phyloP scores from a whole-genome alignment of 345 rosid genomes.

The Camelina neglecta region DNA sequence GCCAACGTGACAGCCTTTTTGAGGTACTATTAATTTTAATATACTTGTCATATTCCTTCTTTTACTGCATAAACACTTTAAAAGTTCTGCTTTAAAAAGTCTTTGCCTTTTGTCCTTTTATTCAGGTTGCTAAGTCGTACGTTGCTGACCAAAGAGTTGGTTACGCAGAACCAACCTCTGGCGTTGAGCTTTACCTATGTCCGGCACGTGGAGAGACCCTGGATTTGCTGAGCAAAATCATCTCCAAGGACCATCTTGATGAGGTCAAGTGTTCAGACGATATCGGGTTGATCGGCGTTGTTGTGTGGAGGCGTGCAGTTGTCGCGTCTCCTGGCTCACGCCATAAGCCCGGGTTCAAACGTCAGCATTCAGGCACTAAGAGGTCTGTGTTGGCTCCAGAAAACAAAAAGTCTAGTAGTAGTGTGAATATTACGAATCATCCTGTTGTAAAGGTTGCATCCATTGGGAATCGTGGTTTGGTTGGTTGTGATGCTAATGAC shows the following conservation, averaged over 20 bases:
- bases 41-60: neutral
- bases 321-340: conserved; percentile 58
- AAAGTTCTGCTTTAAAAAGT: conserved; percentile 19
- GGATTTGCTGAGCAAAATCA: conserved; percentile 70
- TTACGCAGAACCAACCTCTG: conserved; percentile 76
- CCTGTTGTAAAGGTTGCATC: conserved; percentile 32
- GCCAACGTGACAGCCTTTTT: conserved; percentile 56
- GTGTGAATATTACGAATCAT: conserved; percentile 17
- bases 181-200: conserved; percentile 88
- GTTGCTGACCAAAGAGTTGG: conserved; percentile 82
- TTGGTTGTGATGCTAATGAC: conserved; percentile 30
- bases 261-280: conserved; percentile 59
- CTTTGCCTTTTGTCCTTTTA: conserved; percentile 9
- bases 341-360: conserved; percentile 47
- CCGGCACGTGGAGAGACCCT: conserved; percentile 62
- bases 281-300: conserved; percentile 81
- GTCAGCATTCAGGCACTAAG: conserved; percentile 43
- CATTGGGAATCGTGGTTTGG: conserved; percentile 17
- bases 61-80: conserved; percentile 6
- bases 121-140: conserved; percentile 76
- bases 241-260: conserved; percentile 68
- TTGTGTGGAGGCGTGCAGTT: conserved; percentile 84
- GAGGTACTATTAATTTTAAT: conserved; percentile 56
- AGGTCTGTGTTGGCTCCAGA: conserved; percentile 30
- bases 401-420: conserved; percentile 18